Base-by-base conservation (phyloP, 371 early-diverging fungal genomes). In the Mucor piriformis region DNA sequence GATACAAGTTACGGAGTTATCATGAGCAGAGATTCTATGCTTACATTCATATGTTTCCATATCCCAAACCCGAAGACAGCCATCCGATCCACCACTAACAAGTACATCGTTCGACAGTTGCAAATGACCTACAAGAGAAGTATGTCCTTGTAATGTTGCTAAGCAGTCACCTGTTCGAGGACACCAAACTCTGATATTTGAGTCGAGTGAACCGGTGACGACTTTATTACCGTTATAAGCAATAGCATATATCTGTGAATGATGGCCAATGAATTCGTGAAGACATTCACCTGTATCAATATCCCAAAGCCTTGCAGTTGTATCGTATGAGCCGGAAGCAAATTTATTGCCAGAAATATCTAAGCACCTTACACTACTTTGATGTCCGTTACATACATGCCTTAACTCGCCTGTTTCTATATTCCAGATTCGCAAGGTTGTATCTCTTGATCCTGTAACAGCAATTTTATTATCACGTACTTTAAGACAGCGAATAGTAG, bases 391-490 rank as follows among this genome's bases (percentile, higher is more conserved):
- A 74, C 91, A 66, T 74, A 86, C 58, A 71, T 87, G 83, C 24
- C 69, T 55, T 47, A 84, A 54, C 53, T 79, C 72, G 24, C 83
- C 86, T 34, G 84, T 83, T 27, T 88, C 86, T 32, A 92, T 83
- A 64, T 86, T 84, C 83, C 92, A 94, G 27, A 94, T 92, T 2
- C 93, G 79, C 0, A 94, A 69, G 0, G 90, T 88, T 1, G 92
- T 84, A 67, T 97, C 98, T 49, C 96, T 84, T 16, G 94, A 93
- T 13, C 96, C 98, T 6, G 92, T 92, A 7, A 95, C 86, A 29
- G 93, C 85, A 21, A 86, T 66, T 35, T 68, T 69, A 15, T 79
- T 68, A 52, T 72, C 74, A n/a, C 49, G 25, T 27, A 92, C 76
- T 67, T 87, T 85, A 29, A 97, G 63, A 61, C 91, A 93, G 11